Evolutionary conservation across 495 filamentous ascomycete species (phyloP).

Genomic region (Hypomontagnella submonticulosa): DNA sequence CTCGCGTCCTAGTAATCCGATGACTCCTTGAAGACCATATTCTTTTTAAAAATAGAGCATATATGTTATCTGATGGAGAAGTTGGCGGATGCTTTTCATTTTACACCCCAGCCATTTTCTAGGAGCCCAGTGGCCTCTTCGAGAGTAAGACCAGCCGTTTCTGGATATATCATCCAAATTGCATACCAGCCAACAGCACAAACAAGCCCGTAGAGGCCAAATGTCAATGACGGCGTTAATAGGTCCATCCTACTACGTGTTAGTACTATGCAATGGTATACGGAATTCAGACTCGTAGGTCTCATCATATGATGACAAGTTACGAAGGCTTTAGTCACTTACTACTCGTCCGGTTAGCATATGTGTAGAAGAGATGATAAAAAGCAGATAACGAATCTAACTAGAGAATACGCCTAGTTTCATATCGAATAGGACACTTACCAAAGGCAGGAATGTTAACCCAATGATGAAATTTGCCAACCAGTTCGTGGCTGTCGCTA

Average conservation of each 20-base stretch:
- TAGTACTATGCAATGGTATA: conserved; percentile 5
- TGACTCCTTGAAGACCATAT: background rate
- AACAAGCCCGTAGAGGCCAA: conserved; percentile 76
- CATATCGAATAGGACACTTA: conserved; percentile 20
- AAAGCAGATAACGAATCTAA: background rate
- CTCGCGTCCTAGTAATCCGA: background rate
- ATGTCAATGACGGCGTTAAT: conserved; percentile 80
- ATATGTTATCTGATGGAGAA: background rate
- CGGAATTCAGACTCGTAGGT: background rate
- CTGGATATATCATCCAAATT: conserved; percentile 81
- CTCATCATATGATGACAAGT: background rate
- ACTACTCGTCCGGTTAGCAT: conserved; percentile 32
- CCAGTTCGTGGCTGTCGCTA: conserved; percentile 94
- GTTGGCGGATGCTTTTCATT: conserved; percentile 33
- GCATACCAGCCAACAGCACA: conserved; percentile 73
- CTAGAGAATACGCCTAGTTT: background rate
- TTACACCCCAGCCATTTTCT: conserved; percentile 78
- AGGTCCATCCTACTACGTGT: conserved; percentile 66
- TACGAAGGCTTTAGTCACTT: conserved; percentile 16
- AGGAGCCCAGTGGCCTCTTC: conserved; percentile 83
- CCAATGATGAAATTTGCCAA: conserved; percentile 88
- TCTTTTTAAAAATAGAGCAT: background rate
- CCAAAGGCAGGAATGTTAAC: conserved; percentile 83
- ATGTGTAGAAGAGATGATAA: background rate
- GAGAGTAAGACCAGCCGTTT: conserved; percentile 81